Evolutionary conservation across 768 basidiomycete species (phyloP).

Genomic region (Podaxis sp.): DNA sequence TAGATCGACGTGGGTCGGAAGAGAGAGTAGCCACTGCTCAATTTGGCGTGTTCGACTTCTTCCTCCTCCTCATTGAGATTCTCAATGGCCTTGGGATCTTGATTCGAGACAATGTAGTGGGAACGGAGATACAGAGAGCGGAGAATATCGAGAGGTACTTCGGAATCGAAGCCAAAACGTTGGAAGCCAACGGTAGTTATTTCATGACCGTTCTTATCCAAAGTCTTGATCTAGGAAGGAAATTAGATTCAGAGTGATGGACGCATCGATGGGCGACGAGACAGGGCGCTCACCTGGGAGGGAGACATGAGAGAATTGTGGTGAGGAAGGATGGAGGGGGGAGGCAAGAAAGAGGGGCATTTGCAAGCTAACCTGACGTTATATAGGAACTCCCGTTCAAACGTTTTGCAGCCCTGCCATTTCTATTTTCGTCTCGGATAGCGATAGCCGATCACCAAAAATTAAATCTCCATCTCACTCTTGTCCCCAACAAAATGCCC

Average conservation of each 20-base stretch:
- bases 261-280: slow-evolving; percentile 8
- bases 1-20: slow-evolving; percentile 88
- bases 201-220: slow-evolving; percentile 74
- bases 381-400: background rate
- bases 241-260: slow-evolving; percentile 3
- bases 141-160: slow-evolving; percentile 75
- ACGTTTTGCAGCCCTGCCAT: background rate
- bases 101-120: slow-evolving; percentile 61
- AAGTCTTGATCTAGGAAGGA: slow-evolving; percentile 49
- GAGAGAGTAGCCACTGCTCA: slow-evolving; percentile 45
- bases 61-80: slow-evolving; percentile 38
- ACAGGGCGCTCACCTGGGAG: slow-evolving; percentile 25
- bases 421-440: slow-evolving; percentile 11
- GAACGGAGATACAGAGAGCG: slow-evolving; percentile 88
- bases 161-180: slow-evolving; percentile 89
- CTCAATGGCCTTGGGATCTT: slow-evolving; percentile 30
- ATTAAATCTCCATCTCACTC: slow-evolving; percentile 13
- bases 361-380: slow-evolving; percentile 2
- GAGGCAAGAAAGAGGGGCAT: slow-evolving; percentile 13
- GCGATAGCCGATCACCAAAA: slow-evolving; percentile 25
- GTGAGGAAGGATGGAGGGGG: slow-evolving; percentile 18
- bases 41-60: slow-evolving; percentile 51
- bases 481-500: slow-evolving; percentile 50
- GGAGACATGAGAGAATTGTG: slow-evolving; percentile 23
- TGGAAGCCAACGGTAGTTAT: slow-evolving; percentile 81